Evolutionary conservation across 331 rosid genomes (phyloP), one percentile per base, ranked within the genome.

Genomic region (Arachis monticola): DNA sequence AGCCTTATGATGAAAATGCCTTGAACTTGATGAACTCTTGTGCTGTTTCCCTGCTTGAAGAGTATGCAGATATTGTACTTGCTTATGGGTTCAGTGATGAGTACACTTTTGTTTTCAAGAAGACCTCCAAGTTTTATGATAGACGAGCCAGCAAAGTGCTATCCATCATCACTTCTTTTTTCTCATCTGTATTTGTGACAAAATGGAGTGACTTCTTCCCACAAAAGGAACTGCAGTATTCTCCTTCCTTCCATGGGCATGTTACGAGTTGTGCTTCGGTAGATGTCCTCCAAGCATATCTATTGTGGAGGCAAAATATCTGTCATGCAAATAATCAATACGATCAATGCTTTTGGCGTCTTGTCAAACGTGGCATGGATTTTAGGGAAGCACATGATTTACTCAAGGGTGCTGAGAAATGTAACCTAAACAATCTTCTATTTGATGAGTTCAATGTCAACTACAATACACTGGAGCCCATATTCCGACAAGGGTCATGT

Each of bases 111-210:
- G 83, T 88, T n/a, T 83, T 89, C 73, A 93, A 87, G 89, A 93
- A 86, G 86, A 82, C 84, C 3, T 79, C 98, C 69, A 88, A 73
- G 77, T 89, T 91, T 84, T 86, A 91, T 22, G 89, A 88, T 74
- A 78, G 97, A 77, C 94, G 91, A 44, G 88, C 90, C 57, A 87
- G 96, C 87, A 93, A 93, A 80, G 84, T 93, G 22, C 73, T 83
- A 60, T 88, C 97, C 38, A 77, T 91, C 14, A 42, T 91, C 55
- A 84, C 84, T 45, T 91, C 98, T 61, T 88, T 85, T 84, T 89
- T 93, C 83, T 67, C 90, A 7, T 89, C 96, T 10, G 61, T 76
- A 27, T 88, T 85, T 76, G 85, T 81, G 32, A 85, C 55, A 3
- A 91, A 84, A 83, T 91, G 96, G 98, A 52, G 75, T 47, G 84